Conservation (phyloP, 192 early-diverging fungal species). For the Coemansia sp. region DNA sequence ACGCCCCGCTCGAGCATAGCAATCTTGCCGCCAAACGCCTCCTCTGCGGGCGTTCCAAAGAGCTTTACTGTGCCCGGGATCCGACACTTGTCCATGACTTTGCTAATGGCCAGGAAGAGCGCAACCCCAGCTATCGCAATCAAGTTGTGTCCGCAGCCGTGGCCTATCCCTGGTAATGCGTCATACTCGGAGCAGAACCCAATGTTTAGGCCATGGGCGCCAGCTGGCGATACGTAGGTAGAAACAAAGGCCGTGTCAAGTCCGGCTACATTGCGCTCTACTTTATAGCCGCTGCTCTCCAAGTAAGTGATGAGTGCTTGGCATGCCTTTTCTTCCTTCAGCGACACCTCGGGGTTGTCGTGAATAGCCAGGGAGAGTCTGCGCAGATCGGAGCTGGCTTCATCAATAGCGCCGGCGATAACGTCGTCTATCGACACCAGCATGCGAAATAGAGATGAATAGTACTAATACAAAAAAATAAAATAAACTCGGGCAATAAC, state of each 20-base stretch:
- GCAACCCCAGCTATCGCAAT: conserved; percentile 73
- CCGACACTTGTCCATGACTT: conserved; percentile 42
- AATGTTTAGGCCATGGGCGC: conserved; percentile 48
- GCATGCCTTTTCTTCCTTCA: conserved; percentile 64
- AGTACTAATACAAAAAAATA: not conserved
- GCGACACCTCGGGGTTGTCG: conserved; percentile 61
- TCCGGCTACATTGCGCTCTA: conserved; percentile 63
- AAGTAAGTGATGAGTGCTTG: conserved; percentile 68
- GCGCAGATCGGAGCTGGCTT: conserved; percentile 28
- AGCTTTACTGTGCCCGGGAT: conserved; percentile 66
- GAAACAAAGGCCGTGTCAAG: conserved; percentile 79
- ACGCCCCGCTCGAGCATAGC: conserved; percentile 66
- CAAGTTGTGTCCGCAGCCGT: conserved; percentile 74
- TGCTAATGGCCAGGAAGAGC: conserved; percentile 58
- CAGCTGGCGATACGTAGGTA: conserved; percentile 56
- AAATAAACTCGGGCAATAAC: no score
- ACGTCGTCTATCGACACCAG: conserved; percentile 16
- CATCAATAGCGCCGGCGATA: conserved; percentile 20
- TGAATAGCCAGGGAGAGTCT: conserved; percentile 55
- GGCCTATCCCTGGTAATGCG: conserved; percentile 68
- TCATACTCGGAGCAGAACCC: conserved; percentile 71
- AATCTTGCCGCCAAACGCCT: conserved; percentile 74
- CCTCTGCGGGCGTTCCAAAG: conserved; percentile 82
- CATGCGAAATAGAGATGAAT: conserved; percentile 7
- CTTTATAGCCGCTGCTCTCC: conserved; percentile 62